These are phyloP conservation scores for Auxenochlorella pyrenoidosa DNA, from an alignment of 139 green algal genomes.

Conservation along the genomic window DNA sequence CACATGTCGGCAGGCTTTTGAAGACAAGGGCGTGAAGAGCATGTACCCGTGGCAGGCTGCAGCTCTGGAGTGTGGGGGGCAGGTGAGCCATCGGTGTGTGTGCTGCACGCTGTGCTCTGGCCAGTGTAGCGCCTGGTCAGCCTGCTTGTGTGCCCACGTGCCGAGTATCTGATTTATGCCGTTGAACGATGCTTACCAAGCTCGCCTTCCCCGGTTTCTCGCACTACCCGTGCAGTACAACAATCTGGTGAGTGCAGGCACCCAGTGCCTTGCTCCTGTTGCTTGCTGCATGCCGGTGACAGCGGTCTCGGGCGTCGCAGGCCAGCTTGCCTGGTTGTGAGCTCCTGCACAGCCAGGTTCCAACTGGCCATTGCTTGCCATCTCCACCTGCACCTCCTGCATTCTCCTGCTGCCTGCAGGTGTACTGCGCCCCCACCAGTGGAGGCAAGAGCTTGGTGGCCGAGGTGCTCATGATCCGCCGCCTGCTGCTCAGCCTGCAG, in stretches of 20 bases:
- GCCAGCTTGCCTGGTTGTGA: not conserved
- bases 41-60: conserved; percentile 84
- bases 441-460: conserved; percentile 90
- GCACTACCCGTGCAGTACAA: not conserved
- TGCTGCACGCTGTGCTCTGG: too few species aligned
- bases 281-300: too few species aligned
- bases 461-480: conserved; percentile 81
- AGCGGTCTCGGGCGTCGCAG: not conserved
- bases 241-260: not conserved
- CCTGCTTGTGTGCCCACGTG: not conserved
- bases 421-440: conserved; percentile 88
- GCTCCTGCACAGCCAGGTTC: too few species aligned
- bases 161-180: too few species aligned
- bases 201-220: too few species aligned
- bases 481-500: conserved; percentile 39
- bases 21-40: conserved; percentile 54
- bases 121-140: not conserved
- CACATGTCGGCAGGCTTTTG: conserved; percentile 60
- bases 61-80: conserved; percentile 69
- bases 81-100: conserved; percentile 56
- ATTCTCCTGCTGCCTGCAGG: not conserved
- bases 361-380: not conserved
- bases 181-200: too few species aligned
- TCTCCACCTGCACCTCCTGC: not conserved
- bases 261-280: not conserved